Evolutionary conservation across 352 stramenopile species (phyloP), one percentile per base, ranked within the genome.

Genomic region (Plasmopara halstedii): DNA sequence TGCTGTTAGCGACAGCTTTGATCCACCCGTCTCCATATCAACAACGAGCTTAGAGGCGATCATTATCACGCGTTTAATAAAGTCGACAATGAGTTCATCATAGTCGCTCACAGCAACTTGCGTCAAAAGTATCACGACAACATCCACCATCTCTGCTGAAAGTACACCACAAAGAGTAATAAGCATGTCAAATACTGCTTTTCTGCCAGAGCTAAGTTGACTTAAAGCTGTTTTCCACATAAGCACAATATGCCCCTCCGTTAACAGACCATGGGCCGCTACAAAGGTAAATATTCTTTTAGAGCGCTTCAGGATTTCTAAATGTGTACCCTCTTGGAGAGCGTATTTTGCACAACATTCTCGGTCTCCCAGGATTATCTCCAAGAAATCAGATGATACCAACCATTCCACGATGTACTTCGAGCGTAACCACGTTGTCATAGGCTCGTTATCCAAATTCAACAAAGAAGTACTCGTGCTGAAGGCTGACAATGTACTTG

Each of bases 341-440:
- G 51, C 69, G 31, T 88, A 88, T 55, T 85, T 83, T 10, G 50
- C 36, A 42, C 82, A 87, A 8, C 57, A 61, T 29, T 85, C 71
- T 34, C 59, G 61, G 40, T 94, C 73, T 2, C 83, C 83, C 18
- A 92, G 56, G 15, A 94, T 77, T 21, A 94, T 76, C 53, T 94
- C 80, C 6, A 91, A 46, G 3, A 94, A 73, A 20, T 89, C 71
- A 3, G 78, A 89, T n/a, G 62, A 62, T 6, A 65, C 58, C 13
- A 94, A 51, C 83, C 83, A 94, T 36, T 91, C 72, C n/a, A 77
- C 68, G 37, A 92, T 65, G 37, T 82, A 86, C 41, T 78, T 81
- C 11, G 68, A 56, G 10, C 72, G 73, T 14, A 94, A 54, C 80
- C 83, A 92, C 34, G 83, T 85, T 7, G 80, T 73, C 19, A 65